phyloP scores from a whole-genome alignment of 208 protist species.

The Wallacemonas rigidus region DNA sequence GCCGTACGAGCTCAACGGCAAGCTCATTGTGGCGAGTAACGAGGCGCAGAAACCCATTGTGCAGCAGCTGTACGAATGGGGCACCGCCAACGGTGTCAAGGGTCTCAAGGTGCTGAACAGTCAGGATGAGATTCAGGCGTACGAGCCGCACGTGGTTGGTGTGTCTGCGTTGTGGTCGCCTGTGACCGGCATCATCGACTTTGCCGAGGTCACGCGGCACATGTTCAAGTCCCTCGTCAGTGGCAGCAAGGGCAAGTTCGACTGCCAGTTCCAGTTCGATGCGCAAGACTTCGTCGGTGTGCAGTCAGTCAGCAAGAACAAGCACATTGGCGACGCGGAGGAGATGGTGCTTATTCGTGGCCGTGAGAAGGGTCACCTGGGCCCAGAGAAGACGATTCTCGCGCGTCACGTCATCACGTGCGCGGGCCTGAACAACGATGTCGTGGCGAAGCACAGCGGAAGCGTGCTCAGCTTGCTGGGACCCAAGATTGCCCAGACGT shows the following conservation, averaged over 20 bases:
- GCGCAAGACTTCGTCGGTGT: slow-evolving; percentile 79
- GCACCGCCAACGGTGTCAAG: slow-evolving; percentile 83
- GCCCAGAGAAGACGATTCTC: slow-evolving; percentile 69
- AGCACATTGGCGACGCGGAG: slow-evolving; percentile 21
- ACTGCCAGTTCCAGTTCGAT: slow-evolving; percentile 65
- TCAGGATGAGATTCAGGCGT: slow-evolving; percentile 64
- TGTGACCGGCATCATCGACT: slow-evolving; percentile 88
- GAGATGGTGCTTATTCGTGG: slow-evolving; percentile 83
- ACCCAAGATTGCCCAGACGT: slow-evolving; percentile 64
- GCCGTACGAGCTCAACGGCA: slow-evolving; percentile 81
- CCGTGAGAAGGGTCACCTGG: slow-evolving; percentile 69
- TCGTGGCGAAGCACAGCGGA: slow-evolving; percentile 62
- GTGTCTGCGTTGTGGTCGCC: slow-evolving; percentile 84
- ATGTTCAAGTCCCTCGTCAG: slow-evolving; percentile 66
- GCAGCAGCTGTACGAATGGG: slow-evolving; percentile 76
- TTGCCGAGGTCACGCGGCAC: slow-evolving; percentile 63
- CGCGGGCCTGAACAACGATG: slow-evolving; percentile 79
- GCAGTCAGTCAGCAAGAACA: slow-evolving; percentile 25
- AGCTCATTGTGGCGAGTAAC: slow-evolving; percentile 87
- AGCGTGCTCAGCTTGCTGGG: slow-evolving; percentile 47
- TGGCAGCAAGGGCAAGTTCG: slow-evolving; percentile 42
- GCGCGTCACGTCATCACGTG: slow-evolving; percentile 83
- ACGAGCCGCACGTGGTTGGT: slow-evolving; percentile 76
- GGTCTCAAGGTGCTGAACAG: slow-evolving; percentile 65
- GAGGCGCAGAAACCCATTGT: slow-evolving; percentile 51